Evolutionary conservation across 345 rosid species (phyloP).

Genomic region (Linum lewisii): DNA sequence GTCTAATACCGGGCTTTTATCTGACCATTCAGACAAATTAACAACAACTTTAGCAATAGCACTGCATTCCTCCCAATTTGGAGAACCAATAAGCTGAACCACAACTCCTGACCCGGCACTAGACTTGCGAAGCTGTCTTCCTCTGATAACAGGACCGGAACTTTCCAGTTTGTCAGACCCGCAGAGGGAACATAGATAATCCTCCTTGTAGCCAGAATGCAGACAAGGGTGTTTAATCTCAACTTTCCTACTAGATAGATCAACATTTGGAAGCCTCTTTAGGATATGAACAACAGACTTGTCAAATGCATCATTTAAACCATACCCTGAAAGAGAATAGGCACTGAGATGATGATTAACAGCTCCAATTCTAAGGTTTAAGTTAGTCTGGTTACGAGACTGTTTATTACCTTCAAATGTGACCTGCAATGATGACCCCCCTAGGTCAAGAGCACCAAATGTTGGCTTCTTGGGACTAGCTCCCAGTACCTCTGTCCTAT

Average conservation of each 20-base stretch:
- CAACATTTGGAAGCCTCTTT: constrained; percentile 32
- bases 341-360: constrained; percentile 82
- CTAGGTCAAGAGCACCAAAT: constrained; percentile 95
- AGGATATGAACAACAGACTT: constrained; percentile 66
- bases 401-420: constrained; percentile 74
- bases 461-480: constrained; percentile 57
- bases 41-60: constrained; percentile 71
- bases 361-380: constrained; percentile 69
- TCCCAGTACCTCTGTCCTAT: constrained; percentile 59
- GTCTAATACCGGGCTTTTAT: constrained; percentile 49
- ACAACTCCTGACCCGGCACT: constrained; percentile 55
- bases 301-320: constrained; percentile 96
- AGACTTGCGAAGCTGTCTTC: constrained; percentile 30
- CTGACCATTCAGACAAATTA: constrained; percentile 88
- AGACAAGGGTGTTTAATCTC: constrained; percentile 89
- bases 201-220: constrained; percentile 70
- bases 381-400: constrained; percentile 44
- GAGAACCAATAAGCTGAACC: constrained; percentile 69
- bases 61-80: constrained; percentile 76
- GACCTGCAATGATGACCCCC: constrained; percentile 97
- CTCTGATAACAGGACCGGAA: constrained; percentile 34
- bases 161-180: constrained; percentile 32
- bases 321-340: constrained; percentile 93
- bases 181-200: constrained; percentile 67
- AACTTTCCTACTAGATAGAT: constrained; percentile 41